phyloP scores from a whole-genome alignment of 768 basidiomycete genomes.

The Mycena chlorophos region DNA sequence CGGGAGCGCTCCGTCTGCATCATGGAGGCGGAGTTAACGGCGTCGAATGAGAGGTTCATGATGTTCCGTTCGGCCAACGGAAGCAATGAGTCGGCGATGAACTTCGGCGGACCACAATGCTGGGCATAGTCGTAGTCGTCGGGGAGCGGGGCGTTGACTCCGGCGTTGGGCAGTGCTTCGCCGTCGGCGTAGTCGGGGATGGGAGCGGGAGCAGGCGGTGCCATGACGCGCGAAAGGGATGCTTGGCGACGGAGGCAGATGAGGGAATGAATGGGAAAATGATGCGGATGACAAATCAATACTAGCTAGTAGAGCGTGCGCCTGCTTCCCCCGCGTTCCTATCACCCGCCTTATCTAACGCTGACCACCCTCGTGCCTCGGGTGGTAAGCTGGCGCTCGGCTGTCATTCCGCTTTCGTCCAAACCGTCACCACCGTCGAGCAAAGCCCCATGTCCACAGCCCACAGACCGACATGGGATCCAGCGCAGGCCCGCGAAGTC shows the following conservation, averaged over 20 bases:
- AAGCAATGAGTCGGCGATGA: background rate
- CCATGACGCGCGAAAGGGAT: background rate
- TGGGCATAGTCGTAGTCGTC: background rate
- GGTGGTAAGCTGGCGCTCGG: too few relatives aligned
- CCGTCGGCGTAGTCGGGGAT: background rate
- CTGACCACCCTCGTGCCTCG: too few relatives aligned
- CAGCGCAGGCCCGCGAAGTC: slow-evolving; percentile 90
- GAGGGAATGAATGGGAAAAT: too few relatives aligned
- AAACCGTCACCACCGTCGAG: slow-evolving; percentile 1
- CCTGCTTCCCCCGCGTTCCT: too few relatives aligned
- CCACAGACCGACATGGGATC: slow-evolving; percentile 96
- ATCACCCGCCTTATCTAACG: too few relatives aligned
- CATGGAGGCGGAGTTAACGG: too few relatives aligned
- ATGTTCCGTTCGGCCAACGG: background rate
- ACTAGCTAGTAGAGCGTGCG: too few relatives aligned
- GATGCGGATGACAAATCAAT: too few relatives aligned
- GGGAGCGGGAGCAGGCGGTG: background rate
- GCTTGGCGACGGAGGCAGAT: too few relatives aligned
- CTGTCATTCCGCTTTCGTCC: too few relatives aligned
- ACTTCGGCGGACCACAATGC: background rate
- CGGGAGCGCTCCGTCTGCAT: too few relatives aligned
- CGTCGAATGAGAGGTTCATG: background rate
- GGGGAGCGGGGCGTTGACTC: background rate
- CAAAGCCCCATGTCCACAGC: slow-evolving; percentile 73
- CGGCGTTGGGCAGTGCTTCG: background rate